These are phyloP conservation scores for Chimonanthus salicifolius DNA, from an alignment of 164 flowering plant species.

Conservation along the genomic window DNA sequence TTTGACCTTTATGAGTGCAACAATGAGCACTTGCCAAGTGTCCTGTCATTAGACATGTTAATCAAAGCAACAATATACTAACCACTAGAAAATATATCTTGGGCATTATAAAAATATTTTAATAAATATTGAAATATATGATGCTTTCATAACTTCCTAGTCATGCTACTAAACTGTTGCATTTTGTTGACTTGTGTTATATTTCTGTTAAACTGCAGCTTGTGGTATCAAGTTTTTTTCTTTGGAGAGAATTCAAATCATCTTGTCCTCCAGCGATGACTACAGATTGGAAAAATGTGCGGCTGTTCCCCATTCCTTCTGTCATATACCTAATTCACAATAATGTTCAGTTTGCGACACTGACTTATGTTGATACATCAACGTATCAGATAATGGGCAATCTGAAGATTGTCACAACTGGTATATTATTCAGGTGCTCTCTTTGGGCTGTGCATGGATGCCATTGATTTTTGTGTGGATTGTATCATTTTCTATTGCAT, in stretches of 20 bases:
- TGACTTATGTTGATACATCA: slow-evolving; percentile 92
- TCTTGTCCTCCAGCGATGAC: slow-evolving; percentile 75
- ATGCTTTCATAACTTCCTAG: too few relatives aligned
- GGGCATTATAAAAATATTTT: too few relatives aligned
- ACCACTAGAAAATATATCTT: too few relatives aligned
- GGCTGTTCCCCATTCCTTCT: slow-evolving; percentile 82
- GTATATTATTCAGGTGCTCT: slow-evolving; percentile 78
- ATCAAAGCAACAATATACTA: too few relatives aligned
- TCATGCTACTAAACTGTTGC: too few relatives aligned
- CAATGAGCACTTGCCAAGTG: too few relatives aligned
- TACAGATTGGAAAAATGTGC: slow-evolving; percentile 77
- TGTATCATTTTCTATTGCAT: neutral
- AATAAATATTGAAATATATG: too few relatives aligned
- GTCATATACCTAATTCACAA: slow-evolving; percentile 87
- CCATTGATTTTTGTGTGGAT: neutral
- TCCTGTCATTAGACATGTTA: too few relatives aligned
- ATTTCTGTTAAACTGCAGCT: slow-evolving; percentile 41
- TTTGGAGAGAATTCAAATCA: slow-evolving; percentile 63
- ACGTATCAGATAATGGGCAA: slow-evolving; percentile 97
- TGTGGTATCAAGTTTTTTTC: slow-evolving; percentile 62
- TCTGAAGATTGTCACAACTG: slow-evolving; percentile 91
- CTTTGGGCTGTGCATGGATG: neutral
- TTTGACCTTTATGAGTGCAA: too few relatives aligned
- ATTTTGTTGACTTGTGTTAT: neutral
- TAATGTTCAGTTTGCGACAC: slow-evolving; percentile 93